Conservation (phyloP, 345 rosid genomes). For the Arabis alpina region DNA sequence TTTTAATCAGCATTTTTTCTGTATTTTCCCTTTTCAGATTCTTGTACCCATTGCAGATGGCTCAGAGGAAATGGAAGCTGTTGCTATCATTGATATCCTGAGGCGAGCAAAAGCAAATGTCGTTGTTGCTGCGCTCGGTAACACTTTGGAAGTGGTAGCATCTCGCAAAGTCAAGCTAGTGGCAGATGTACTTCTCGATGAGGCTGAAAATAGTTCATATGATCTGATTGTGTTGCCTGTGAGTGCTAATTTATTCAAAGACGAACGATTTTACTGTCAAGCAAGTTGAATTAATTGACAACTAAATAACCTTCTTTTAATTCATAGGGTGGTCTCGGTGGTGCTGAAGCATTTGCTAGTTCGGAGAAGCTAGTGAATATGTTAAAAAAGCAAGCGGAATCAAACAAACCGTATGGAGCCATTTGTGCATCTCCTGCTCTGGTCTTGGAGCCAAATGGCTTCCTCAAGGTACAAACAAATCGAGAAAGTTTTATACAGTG, state of each 20-base stretch:
- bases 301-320: not conserved
- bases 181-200: constrained; percentile 87
- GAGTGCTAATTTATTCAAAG: constrained; percentile 34
- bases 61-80: constrained; percentile 95
- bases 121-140: constrained; percentile 83
- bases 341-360: constrained; percentile 86
- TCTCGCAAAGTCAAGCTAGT: constrained; percentile 83
- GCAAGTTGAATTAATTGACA: constrained; percentile 19
- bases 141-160: constrained; percentile 73
- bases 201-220: constrained; percentile 77
- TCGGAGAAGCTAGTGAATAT: constrained; percentile 77
- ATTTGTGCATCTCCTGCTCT: constrained; percentile 96
- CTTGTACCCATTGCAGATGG: constrained; percentile 93
- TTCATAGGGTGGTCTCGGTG: constrained; percentile 90
- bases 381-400: constrained; percentile 75
- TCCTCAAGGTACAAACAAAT: constrained; percentile 67
- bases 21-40: constrained; percentile 53
- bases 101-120: constrained; percentile 88
- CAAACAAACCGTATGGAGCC: constrained; percentile 88
- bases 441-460: constrained; percentile 86
- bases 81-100: constrained; percentile 74
- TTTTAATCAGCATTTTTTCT: no score
- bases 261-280: not conserved
- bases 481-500: constrained; percentile 1
- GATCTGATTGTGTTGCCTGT: constrained; percentile 93